Percentiles rank a stretch among this genome's conserved stretches.
These are phyloP conservation scores for Ceratobasidium sp. DNA, from an alignment of 1,284 basidiomycete genomes.

Conservation along the genomic window DNA sequence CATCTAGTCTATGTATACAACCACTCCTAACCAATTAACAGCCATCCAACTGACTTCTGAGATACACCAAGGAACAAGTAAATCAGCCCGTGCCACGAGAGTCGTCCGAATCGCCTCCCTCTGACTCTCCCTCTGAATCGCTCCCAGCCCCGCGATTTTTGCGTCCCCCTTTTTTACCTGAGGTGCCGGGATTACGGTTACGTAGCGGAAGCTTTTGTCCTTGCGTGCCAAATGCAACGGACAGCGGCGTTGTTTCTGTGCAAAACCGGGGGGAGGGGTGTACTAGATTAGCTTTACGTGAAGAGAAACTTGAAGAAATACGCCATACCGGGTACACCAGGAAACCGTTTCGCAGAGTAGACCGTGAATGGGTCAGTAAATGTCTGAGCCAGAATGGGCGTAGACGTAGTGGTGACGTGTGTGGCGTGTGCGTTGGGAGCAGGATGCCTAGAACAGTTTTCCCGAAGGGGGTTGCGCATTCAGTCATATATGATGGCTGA, in stretches of 20 bases:
- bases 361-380: conserved; percentile 90
- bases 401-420: conserved; percentile 65
- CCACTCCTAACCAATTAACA: conserved; percentile 35
- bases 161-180: conserved; percentile 28
- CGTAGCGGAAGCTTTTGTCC: conserved; percentile 88
- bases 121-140: conserved; percentile 42
- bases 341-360: conserved; percentile 89
- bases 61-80: conserved; percentile 1
- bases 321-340: conserved; percentile 81
- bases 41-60: not conserved
- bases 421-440: conserved; percentile 71
- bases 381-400: conserved; percentile 78
- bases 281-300: conserved; percentile 41
- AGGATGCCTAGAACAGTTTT: conserved; percentile 60
- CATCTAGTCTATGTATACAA: conserved; percentile 40
- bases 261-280: conserved; percentile 40
- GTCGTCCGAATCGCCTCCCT: conserved; percentile 42
- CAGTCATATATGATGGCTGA: conserved; percentile 19
- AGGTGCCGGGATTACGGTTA: conserved; percentile 47
- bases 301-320: not conserved
- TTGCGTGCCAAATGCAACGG: conserved; percentile 88
- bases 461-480: conserved; percentile 4
- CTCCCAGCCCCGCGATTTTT: conserved; percentile 33
- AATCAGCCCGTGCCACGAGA: conserved; percentile 36
- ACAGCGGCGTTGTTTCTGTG: conserved; percentile 82